phyloP scores from a whole-genome alignment of 176 grass and related monocot genomes.

The Oryza officinalis region DNA sequence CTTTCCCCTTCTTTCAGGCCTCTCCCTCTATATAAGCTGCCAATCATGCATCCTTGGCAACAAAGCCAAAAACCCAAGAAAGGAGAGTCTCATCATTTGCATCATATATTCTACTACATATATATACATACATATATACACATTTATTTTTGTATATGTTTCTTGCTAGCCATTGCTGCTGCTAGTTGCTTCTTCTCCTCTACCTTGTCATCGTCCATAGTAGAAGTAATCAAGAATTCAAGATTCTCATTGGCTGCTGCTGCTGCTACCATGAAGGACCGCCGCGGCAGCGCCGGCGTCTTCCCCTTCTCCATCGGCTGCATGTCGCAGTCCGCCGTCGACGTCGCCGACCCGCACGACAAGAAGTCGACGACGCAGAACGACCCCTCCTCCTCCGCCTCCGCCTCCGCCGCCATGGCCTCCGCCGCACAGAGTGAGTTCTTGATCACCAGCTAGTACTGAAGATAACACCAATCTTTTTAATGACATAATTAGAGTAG shows the following conservation, averaged over 20 bases:
- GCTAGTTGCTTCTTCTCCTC: background rate
- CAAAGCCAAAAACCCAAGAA: constrained; percentile 37
- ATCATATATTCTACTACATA: background rate
- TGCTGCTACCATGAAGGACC: constrained; percentile 74
- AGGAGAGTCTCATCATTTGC: background rate
- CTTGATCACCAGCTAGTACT: background rate
- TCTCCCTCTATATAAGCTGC: constrained; percentile 11
- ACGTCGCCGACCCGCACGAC: constrained; percentile 46
- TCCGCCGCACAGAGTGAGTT: background rate
- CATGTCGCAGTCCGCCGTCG: constrained; percentile 76
- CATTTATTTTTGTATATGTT: background rate
- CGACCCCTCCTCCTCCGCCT: constrained; percentile 11
- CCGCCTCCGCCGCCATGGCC: background rate
- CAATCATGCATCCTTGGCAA: constrained; percentile 47
- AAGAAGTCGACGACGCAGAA: constrained; percentile 45
- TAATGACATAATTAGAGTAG: too few species aligned
- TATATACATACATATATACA: background rate
- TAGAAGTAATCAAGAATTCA: background rate
- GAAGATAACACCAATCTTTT: background rate
- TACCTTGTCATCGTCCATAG: background rate
- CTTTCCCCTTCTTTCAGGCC: background rate
- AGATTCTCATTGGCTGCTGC: background rate
- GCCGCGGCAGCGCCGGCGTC: constrained; percentile 40
- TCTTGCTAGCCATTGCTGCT: constrained; percentile 1
- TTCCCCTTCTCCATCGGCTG: constrained; percentile 92